These are phyloP conservation scores for Beta lomatogona DNA, from an alignment of 179 eudicot genomes.

Conservation along the genomic window DNA sequence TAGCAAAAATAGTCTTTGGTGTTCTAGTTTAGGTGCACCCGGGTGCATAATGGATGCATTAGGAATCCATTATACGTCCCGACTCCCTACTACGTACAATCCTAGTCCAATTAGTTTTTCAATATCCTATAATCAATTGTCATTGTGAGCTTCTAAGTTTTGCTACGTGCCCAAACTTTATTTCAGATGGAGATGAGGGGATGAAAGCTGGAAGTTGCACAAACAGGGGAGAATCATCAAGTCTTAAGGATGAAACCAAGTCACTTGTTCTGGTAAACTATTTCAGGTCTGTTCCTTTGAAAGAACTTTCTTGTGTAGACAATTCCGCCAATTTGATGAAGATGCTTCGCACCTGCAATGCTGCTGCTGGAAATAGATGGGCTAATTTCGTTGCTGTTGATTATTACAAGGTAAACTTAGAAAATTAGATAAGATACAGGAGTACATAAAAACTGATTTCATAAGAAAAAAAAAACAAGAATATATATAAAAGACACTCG, in stretches of 20 bases:
- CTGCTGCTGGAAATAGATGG: slow-evolving; percentile 66
- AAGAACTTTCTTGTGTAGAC: slow-evolving; percentile 52
- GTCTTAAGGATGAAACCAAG: slow-evolving; percentile 50
- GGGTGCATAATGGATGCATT: too few relatives aligned
- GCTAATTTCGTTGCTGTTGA: slow-evolving; percentile 79
- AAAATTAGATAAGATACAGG: too few relatives aligned
- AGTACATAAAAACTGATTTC: too few relatives aligned
- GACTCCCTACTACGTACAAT: too few relatives aligned
- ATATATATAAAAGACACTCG: too few relatives aligned
- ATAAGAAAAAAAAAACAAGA: too few relatives aligned
- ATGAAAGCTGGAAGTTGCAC: slow-evolving; percentile 60
- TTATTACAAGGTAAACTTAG: slow-evolving; percentile 54
- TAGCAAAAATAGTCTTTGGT: too few relatives aligned
- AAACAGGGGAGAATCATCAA: slow-evolving; percentile 64
- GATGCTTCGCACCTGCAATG: slow-evolving; percentile 61
- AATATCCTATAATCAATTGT: too few relatives aligned
- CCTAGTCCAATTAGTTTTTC: too few relatives aligned
- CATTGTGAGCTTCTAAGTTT: too few relatives aligned
- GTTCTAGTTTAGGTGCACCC: too few relatives aligned
- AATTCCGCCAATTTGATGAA: slow-evolving; percentile 47
- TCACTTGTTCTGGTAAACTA: slow-evolving; percentile 69
- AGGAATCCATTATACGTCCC: too few relatives aligned
- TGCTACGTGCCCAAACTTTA: not conserved
- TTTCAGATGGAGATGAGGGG: slow-evolving; percentile 70
- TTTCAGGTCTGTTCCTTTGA: slow-evolving; percentile 49